These are phyloP conservation scores for Epichloe baconii DNA, from an alignment of 2,329 filamentous ascomycete species.

Conservation along the genomic window DNA sequence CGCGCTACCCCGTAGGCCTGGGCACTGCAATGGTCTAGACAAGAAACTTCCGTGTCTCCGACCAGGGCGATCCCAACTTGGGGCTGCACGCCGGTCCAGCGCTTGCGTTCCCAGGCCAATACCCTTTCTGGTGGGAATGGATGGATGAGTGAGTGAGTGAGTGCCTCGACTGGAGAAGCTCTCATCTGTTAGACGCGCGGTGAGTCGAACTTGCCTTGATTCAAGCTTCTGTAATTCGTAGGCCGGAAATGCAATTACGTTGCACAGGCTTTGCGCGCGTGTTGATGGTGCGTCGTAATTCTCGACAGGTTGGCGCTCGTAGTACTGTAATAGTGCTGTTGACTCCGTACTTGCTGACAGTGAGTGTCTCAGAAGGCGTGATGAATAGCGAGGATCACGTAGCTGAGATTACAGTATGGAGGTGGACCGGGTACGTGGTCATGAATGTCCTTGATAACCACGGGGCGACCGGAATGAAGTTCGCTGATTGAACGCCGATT, in stretches of 20 bases:
- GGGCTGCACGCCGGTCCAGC: not conserved
- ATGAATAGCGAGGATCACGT: not conserved
- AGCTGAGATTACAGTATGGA: not conserved
- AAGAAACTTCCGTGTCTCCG: not conserved
- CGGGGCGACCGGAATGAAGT: not conserved
- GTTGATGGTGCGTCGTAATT: not conserved
- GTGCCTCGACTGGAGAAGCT: not conserved
- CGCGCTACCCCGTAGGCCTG: not conserved
- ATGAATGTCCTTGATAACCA: not conserved
- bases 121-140: not conserved
- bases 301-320: not conserved
- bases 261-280: not conserved
- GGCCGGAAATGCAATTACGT: not conserved
- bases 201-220: not conserved
- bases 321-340: not conserved
- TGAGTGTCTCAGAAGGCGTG: not conserved
- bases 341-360: not conserved
- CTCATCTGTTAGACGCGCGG: too few species aligned
- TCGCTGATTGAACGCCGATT: not conserved
- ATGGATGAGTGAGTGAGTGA: not conserved
- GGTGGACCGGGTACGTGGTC: not conserved
- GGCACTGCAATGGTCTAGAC: not conserved
- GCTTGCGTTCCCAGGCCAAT: constrained; percentile 1
- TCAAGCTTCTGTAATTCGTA: not conserved
- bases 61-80: not conserved